phyloP scores from a whole-genome alignment of 768 basidiomycete species.

The Coprinopsis strossmayeri region DNA sequence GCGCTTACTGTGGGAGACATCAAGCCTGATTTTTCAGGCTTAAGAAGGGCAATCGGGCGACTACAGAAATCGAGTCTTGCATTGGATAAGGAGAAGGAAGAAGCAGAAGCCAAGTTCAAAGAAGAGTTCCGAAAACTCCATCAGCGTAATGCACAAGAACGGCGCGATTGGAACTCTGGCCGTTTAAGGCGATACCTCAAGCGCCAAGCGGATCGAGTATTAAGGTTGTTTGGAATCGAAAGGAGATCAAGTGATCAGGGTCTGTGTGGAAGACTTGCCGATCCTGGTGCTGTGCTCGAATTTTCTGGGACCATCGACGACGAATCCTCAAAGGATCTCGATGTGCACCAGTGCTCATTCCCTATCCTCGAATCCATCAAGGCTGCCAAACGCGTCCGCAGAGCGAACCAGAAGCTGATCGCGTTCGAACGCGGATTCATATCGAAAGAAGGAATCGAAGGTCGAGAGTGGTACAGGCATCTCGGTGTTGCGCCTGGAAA shows the following conservation, averaged over 20 bases:
- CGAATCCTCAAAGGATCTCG: too few relatives aligned
- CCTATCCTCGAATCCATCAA: conserved; percentile 41
- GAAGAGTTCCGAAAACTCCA: conserved; percentile 27
- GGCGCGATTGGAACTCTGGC: background rate
- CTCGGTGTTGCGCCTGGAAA: conserved; percentile 84
- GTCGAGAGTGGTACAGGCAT: conserved; percentile 83
- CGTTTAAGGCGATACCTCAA: background rate
- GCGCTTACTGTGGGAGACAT: conserved; percentile 22
- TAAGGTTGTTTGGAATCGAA: too few relatives aligned
- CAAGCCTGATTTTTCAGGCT: conserved; percentile 27
- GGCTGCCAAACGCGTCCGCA: conserved; percentile 52
- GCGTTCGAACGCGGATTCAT: conserved; percentile 80
- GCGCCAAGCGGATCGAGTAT: too few relatives aligned
- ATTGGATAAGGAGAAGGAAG: conserved; percentile 52
- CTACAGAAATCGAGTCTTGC: conserved; percentile 43
- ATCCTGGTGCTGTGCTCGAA: too few relatives aligned
- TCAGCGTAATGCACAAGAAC: conserved; percentile 7
- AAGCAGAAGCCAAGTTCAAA: conserved; percentile 43
- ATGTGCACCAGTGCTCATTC: conserved; percentile 18
- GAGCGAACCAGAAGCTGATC: conserved; percentile 59
- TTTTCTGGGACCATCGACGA: too few relatives aligned
- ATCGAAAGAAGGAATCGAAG: conserved; percentile 66
- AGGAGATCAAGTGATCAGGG: too few relatives aligned
- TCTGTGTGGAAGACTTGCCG: too few relatives aligned
- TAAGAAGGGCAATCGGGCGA: conserved; percentile 38